phyloP scores from a whole-genome alignment of 495 filamentous ascomycete genomes.

The Corynascus novoguineensis region DNA sequence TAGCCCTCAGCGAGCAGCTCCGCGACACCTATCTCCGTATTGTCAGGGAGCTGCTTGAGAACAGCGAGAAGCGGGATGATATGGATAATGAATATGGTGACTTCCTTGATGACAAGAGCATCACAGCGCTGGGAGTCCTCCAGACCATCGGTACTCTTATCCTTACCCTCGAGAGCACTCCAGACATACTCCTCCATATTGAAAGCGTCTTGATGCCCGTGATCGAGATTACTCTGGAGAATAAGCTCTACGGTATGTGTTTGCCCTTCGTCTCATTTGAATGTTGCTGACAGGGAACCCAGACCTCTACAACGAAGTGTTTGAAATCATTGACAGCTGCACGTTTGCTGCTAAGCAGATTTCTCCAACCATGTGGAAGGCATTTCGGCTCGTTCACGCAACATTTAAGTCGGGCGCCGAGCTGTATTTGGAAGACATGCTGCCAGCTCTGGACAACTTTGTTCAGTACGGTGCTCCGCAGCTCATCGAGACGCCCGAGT shows the following conservation, averaged over 20 bases:
- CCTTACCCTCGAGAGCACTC: constrained; percentile 91
- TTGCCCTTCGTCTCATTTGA: not conserved
- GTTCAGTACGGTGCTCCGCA: constrained; percentile 81
- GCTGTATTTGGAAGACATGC: constrained; percentile 98
- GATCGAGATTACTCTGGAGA: constrained; percentile 90
- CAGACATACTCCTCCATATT: constrained; percentile 86
- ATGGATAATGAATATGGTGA: constrained; percentile 78
- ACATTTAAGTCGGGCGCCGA: constrained; percentile 97
- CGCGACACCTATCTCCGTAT: constrained; percentile 95
- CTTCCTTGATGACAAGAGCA: constrained; percentile 96
- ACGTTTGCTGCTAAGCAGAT: constrained; percentile 97
- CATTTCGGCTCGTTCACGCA: constrained; percentile 91
- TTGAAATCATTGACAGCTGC: constrained; percentile 98
- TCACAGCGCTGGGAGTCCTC: constrained; percentile 90
- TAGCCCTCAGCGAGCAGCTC: constrained; percentile 91
- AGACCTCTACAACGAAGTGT: constrained; percentile 95
- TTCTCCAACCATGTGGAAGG: constrained; percentile 95
- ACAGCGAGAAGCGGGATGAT: constrained; percentile 65
- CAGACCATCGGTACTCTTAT: constrained; percentile 98
- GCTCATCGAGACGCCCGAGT: constrained; percentile 74
- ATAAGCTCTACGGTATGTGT: constrained; percentile 76
- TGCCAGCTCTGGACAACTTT: constrained; percentile 95
- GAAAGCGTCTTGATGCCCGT: constrained; percentile 96
- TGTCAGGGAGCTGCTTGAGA: constrained; percentile 81
- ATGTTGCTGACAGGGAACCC: not conserved